These are phyloP conservation scores for Fusarium marasasianum DNA, from an alignment of 2,329 filamentous ascomycete species.

Conservation along the genomic window DNA sequence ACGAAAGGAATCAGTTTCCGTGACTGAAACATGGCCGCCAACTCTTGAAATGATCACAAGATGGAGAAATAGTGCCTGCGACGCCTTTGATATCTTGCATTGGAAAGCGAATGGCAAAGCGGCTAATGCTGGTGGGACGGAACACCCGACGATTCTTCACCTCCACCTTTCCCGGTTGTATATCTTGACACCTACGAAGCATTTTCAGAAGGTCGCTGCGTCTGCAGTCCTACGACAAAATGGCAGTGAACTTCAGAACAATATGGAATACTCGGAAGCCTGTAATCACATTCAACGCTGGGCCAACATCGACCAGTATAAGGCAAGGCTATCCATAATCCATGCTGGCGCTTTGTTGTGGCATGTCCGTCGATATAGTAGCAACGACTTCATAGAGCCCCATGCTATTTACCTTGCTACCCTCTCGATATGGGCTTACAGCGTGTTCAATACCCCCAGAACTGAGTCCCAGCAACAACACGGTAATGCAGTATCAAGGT, in stretches of 20 bases:
- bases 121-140: conserved; percentile 26
- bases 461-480: background rate
- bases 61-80: conserved; percentile 35
- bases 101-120: conserved; percentile 31
- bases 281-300: conserved; percentile 16
- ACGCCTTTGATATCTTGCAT: conserved; percentile 31
- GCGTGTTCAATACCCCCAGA: conserved; percentile 4
- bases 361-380: conserved; percentile 32
- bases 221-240: background rate
- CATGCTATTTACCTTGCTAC: conserved; percentile 28
- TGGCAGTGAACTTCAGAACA: background rate
- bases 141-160: conserved; percentile 33
- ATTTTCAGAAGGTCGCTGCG: conserved; percentile 20
- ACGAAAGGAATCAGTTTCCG: background rate
- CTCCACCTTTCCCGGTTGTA: conserved; percentile 31
- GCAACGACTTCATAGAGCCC: conserved; percentile 22
- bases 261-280: conserved; percentile 9
- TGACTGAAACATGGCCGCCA: conserved; percentile 27
- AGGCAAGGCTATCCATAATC: conserved; percentile 27
- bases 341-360: conserved; percentile 30
- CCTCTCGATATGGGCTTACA: conserved; percentile 24
- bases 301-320: conserved; percentile 32
- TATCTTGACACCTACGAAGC: conserved; percentile 18
- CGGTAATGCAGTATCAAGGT: background rate
- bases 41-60: conserved; percentile 17